Base-by-base conservation (phyloP, 106 monocot species). In the Phalaenopsis aphrodite region DNA sequence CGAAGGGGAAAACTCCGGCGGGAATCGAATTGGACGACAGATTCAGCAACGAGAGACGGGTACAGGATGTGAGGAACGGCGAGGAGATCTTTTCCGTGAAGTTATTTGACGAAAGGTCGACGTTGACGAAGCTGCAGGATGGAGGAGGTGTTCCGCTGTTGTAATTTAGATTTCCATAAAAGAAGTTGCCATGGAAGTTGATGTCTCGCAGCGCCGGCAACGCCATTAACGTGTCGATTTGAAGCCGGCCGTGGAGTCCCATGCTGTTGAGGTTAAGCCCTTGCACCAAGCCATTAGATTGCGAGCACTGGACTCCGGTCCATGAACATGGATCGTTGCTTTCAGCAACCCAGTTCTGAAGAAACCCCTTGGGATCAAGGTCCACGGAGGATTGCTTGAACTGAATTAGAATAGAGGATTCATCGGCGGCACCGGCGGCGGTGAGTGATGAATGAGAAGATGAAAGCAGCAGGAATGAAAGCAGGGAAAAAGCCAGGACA, bases 21-120 rank as follows among this genome's bases (percentile, higher is more conserved):
- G 49, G 9, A 75, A 96, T 88, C 3, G 75, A 82, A 66, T 96
- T 96, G 16, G 83, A 71, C 5, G 93, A 91, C 65, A 93, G 42
- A 47, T 93, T 93, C 42, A 93, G 79, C 5, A 75, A 79, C 2
- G 49, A 57, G 23, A 96, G 79, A 8, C 48, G 41, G 9, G 41
- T 5, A 72, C 95, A 96, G 2, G 58, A 36, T 5, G 84, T 24
- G 73, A 93, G 78, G 87, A 93, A 90, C 5, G 41, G 7, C 1
- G 66, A 72, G 0, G 88, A 64, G 37, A 96, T 41, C 5, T 79
- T 7, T 21, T 42, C 86, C 12, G 85, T 81, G 43, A 93, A 85
- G 75, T 81, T 89, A 85, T 96, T 96, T 14, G 81, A 69, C 11
- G 93, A 96, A 5, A 96, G 73, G 78, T 96, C 89, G 18, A 93